Conservation (phyloP, 352 stramenopile species). For the Phytophthora fragariae region DNA sequence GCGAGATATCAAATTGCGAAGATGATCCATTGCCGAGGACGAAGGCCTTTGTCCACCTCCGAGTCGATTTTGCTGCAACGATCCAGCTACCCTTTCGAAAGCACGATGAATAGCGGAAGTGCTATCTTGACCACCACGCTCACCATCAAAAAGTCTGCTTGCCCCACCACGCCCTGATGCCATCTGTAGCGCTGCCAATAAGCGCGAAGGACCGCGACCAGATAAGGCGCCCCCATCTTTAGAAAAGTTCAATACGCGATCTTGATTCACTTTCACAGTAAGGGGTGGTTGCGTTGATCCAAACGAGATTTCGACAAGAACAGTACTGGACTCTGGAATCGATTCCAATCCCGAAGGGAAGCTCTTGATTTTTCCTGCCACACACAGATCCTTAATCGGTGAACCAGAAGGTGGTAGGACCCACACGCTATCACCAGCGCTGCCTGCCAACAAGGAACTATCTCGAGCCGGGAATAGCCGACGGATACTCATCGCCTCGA, state of each 20-base stretch:
- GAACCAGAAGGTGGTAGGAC: conserved; percentile 47
- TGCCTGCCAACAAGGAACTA: conserved; percentile 59
- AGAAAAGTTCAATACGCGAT: conserved; percentile 65
- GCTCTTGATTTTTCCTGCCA: conserved; percentile 69
- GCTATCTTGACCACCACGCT: conserved; percentile 22
- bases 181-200: conserved; percentile 71
- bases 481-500: conserved; percentile 81
- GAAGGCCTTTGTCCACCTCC: conserved; percentile 29
- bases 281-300: conserved; percentile 39
- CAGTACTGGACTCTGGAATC: conserved; percentile 49
- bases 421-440: conserved; percentile 75
- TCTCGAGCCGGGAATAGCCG: conserved; percentile 68
- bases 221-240: conserved; percentile 28
- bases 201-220: conserved; percentile 48
- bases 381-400: conserved; percentile 46
- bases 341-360: conserved; percentile 65
- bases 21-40: conserved; percentile 53
- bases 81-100: conserved; percentile 54
- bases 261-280: conserved; percentile 68
- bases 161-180: conserved; percentile 33
- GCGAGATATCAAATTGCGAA: conserved; percentile 61
- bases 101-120: conserved; percentile 46
- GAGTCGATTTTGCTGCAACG: conserved; percentile 40
- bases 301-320: conserved; percentile 67
- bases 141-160: conserved; percentile 36